Base-by-base conservation (phyloP, 345 rosid genomes). In the Eucalyptus pauciflora region DNA sequence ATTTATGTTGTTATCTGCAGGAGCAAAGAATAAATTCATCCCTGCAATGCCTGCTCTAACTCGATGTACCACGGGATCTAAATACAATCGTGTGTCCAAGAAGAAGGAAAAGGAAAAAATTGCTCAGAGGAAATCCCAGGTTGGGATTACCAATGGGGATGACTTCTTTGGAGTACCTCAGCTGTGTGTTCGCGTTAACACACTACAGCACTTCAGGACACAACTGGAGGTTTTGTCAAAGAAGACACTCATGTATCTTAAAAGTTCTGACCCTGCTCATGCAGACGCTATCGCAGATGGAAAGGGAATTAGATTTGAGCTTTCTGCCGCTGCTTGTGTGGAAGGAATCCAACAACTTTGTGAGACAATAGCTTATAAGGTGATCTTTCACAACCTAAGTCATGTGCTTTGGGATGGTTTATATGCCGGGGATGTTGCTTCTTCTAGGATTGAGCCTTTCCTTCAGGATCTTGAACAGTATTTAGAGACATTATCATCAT, bases 41-140 rank as follows among this genome's bases (percentile, higher is more conserved):
- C 99, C 99, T 5, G 80, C 95, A 10, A 56, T 96, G 90, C 99
- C 99, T 29, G 95, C 96, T 86, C 90, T 97, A 91, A 97, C 99
- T 24, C 93, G 99, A 93, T 96, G 97, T 90, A 88, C 95, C 22
- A 92, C 92, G 3, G 95, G 97, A 88, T 95, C 99, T 7, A 96
- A 94, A 91, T 94, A 95, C 91, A 90, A 90, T n/a, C 92, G 94
- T 56, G 94, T 96, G 43, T 96, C 97, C 50, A 96, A 92, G 93
- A 96, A 92, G 92, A 95, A 95, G 89, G 97, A 96, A 85, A 96
- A 93, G 92, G 94, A 93, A 90, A 93, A 91, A 5, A 76, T 52
- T 43, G 86, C 90, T 69, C 96, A 92, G 89, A 92, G 94, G 92
- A 96, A 92, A 91, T 71, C 96, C 69, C 99, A 96, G 91, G 92